Base-by-base conservation (phyloP, 768 basidiomycete species). In the Tylopilus rubrobrunneus region DNA sequence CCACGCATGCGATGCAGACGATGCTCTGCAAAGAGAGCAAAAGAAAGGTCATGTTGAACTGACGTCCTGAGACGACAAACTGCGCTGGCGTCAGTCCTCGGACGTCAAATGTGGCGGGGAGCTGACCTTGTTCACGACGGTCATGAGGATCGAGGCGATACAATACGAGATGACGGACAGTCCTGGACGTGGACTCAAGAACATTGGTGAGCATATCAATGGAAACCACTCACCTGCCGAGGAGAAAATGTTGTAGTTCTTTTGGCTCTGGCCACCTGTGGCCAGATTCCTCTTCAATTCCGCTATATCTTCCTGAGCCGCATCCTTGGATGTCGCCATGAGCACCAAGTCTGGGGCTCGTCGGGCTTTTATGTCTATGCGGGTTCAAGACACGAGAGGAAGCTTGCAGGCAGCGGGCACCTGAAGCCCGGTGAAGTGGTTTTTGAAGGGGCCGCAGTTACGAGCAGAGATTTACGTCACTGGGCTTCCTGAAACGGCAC, bases 31-130 rank as follows among this genome's bases (percentile, higher is more conserved):
- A 89, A 52, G 87, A 85, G 36, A 98, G 79, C 39, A 99, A 81
- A 42, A 98, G 77, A 67, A 98, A 98, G 60, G 90, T 98, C 97
- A 98, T 98, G 59, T 89, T 92, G 73, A 98, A 99, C 62, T 89
- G 71, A 29, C 78, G 78, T 6, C 97, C 97, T 2, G 95, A 98
- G 7, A 98, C 96, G 52, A 98, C 92, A 61, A 89, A 98, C 90
- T 98, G 62, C 34, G 45, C 33, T 45, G 10, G 27, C 19, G 34
- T 62, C 53, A 60, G 50, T 43, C 17, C 28, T 29, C 10, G 21
- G 43, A 28, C 25, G 33, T 19, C 21, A 10, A 45, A 39, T 2
- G 23, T 2, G 23, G 8, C 14, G 11, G 45, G 21, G 28, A 19
- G 52, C 76, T 53, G 56, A 92, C 95, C 80, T 98, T 98, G 77